phyloP scores from a whole-genome alignment of 2,329 filamentous ascomycete species.

The Colletotrichum lindemuthianum region DNA sequence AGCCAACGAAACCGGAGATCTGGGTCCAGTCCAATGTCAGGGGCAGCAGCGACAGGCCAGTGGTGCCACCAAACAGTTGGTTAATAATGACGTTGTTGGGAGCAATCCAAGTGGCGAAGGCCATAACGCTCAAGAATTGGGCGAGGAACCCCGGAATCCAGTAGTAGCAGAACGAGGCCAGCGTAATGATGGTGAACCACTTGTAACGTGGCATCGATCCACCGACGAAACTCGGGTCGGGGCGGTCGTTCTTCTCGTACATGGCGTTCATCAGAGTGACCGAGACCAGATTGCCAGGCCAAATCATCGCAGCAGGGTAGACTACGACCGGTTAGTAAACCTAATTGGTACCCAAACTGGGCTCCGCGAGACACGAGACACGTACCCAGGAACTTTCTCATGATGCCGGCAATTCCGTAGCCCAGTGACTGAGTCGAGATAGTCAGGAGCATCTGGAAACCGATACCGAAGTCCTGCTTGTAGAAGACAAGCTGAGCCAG shows the following conservation, averaged over 20 bases:
- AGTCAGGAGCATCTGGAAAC: slow-evolving; percentile 73
- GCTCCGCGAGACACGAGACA: background rate
- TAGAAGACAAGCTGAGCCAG: slow-evolving; percentile 78
- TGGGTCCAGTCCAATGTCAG: slow-evolving; percentile 84
- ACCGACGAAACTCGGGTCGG: slow-evolving; percentile 65
- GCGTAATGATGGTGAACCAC: slow-evolving; percentile 70
- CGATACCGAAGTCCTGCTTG: slow-evolving; percentile 73
- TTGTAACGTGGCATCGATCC: slow-evolving; percentile 73
- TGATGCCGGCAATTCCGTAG: slow-evolving; percentile 75
- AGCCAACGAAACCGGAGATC: slow-evolving; percentile 73
- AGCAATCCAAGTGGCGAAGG: slow-evolving; percentile 77
- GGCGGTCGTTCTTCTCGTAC: slow-evolving; percentile 67
- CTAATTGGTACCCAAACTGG: background rate
- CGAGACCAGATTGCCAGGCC: slow-evolving; percentile 74
- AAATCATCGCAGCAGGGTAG: slow-evolving; percentile 78
- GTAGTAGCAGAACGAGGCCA: slow-evolving; percentile 70
- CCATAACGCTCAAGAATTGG: slow-evolving; percentile 75
- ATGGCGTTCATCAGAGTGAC: slow-evolving; percentile 77
- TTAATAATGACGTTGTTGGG: slow-evolving; percentile 76
- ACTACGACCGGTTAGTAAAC: slow-evolving; percentile 47
- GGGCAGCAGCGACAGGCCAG: slow-evolving; percentile 74
- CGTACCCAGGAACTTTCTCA: slow-evolving; percentile 70
- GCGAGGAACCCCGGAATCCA: slow-evolving; percentile 77
- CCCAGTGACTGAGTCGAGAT: slow-evolving; percentile 76
- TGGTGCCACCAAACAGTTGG: slow-evolving; percentile 76